Percentiles rank a stretch among this genome's conserved stretches.
phyloP scores from a whole-genome alignment of 495 filamentous ascomycete species.

The Hypoxylon intermedium region DNA sequence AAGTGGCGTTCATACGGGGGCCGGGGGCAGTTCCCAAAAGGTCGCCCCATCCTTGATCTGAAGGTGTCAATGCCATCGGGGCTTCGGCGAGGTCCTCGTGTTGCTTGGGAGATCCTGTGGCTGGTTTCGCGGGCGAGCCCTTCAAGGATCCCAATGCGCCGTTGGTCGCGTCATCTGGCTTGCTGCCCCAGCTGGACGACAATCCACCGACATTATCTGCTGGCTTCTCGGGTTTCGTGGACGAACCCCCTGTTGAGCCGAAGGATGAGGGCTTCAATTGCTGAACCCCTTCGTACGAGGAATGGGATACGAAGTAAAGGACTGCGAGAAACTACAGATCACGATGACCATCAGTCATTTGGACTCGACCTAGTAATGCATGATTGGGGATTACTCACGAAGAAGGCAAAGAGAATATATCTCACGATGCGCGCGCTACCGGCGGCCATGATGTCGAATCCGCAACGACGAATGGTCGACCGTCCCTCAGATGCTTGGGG shows the following conservation, averaged over 20 bases:
- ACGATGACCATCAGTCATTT: constrained; percentile 18
- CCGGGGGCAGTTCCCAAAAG: constrained; percentile 62
- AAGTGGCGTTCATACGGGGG: constrained; percentile 90
- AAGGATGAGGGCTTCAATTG: constrained; percentile 33
- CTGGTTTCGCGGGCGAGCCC: constrained; percentile 43
- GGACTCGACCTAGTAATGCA: not conserved
- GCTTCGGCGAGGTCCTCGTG: constrained; percentile 54
- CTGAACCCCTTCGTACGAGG: constrained; percentile 54
- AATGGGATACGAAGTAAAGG: constrained; percentile 81
- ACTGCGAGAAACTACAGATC: constrained; percentile 68
- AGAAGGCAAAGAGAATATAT: constrained; percentile 86
- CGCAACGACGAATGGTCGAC: constrained; percentile 12
- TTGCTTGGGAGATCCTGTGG: constrained; percentile 44
- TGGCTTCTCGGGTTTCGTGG: constrained; percentile 46
- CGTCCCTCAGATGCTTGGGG: constrained; percentile 4
- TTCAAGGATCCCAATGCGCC: constrained; percentile 33
- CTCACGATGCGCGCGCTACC: constrained; percentile 76
- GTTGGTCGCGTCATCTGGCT: constrained; percentile 30
- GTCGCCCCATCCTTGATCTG: constrained; percentile 55
- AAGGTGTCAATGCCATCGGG: constrained; percentile 55
- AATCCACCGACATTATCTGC: constrained; percentile 23
- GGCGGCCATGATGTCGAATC: constrained; percentile 64
- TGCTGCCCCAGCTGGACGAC: constrained; percentile 34
- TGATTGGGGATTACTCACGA: constrained; percentile 64
- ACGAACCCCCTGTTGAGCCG: constrained; percentile 24